Evolutionary conservation across 192 early-diverging fungal species (phyloP).

Genomic region (Allomyces javanicus): DNA sequence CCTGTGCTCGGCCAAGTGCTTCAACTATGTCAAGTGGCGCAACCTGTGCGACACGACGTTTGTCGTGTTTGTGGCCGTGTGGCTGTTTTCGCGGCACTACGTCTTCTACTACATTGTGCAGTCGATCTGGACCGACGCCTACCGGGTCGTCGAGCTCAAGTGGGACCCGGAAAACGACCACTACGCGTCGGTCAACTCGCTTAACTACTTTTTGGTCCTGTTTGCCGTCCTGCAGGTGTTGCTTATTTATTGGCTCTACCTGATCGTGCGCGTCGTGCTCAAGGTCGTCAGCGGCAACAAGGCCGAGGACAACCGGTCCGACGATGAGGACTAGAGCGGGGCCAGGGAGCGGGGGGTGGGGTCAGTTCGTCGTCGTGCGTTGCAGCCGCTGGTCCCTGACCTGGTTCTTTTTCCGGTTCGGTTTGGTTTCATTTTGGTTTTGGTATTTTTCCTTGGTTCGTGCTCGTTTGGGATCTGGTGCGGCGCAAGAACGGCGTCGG

Average conservation of each 20-base stretch:
- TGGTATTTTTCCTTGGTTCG: too few relatives aligned
- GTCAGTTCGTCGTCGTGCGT: too few relatives aligned
- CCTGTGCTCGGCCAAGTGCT: slow-evolving; percentile 51
- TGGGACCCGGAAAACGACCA: slow-evolving; percentile 33
- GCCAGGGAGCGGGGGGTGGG: too few relatives aligned
- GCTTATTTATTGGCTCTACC: slow-evolving; percentile 10
- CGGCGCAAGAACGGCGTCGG: too few relatives aligned
- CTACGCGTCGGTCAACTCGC: slow-evolving; percentile 23
- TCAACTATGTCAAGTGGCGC: slow-evolving; percentile 47
- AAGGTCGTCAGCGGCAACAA: slow-evolving; percentile 8
- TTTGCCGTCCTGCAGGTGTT: slow-evolving; percentile 8
- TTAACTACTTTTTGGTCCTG: slow-evolving; percentile 9
- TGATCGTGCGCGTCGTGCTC: slow-evolving; percentile 11
- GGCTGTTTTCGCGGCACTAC: slow-evolving; percentile 57
- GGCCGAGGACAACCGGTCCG: slow-evolving; percentile 12
- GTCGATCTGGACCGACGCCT: slow-evolving; percentile 27
- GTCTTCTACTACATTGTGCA: slow-evolving; percentile 48
- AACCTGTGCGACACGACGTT: slow-evolving; percentile 48
- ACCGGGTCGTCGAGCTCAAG: slow-evolving; percentile 27
- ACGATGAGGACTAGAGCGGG: slow-evolving; percentile 8
- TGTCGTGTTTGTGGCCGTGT: slow-evolving; percentile 49
- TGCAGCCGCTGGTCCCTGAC: too few relatives aligned
- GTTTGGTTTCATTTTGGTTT: too few relatives aligned
- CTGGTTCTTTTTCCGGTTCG: too few relatives aligned
- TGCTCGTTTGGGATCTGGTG: too few relatives aligned